A percentile compares a stretch with the other conserved stretches of the same genome.
These are phyloP conservation scores for Spirogloea muscicola DNA, from an alignment of 139 green algal species.

Conservation along the genomic window DNA sequence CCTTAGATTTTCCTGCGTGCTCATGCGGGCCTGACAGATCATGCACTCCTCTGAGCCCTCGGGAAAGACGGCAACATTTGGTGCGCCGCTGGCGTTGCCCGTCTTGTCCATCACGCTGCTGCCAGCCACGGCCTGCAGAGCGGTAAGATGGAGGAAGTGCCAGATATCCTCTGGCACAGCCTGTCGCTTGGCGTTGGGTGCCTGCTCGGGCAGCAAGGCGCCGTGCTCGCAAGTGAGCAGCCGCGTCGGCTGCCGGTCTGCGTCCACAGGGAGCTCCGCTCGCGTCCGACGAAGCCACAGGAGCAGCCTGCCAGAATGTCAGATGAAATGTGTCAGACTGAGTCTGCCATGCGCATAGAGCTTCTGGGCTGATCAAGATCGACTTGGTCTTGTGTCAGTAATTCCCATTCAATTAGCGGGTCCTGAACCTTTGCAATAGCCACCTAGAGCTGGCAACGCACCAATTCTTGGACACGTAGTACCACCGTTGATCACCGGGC, in stretches of 20 bases:
- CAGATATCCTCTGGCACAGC: conserved; percentile 6
- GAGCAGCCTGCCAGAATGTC: not conserved
- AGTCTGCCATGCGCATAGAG: not conserved
- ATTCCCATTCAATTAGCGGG: not conserved
- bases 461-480: conserved; percentile 33
- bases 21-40: conserved; percentile 24
- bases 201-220: conserved; percentile 12
- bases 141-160: conserved; percentile 13
- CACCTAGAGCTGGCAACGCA: conserved; percentile 11
- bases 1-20: conserved; percentile 10
- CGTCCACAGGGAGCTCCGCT: not conserved
- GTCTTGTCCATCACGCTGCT: not conserved
- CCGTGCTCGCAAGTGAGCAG: conserved; percentile 12
- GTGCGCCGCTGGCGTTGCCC: not conserved
- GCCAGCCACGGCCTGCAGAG: not conserved
- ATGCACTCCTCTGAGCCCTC: conserved; percentile 18
- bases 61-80: not conserved
- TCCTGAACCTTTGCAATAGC: not conserved
- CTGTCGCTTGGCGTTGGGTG: conserved; percentile 18
- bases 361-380: not conserved
- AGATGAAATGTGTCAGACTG: not conserved
- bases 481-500: too few relatives aligned
- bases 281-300: conserved; percentile 15
- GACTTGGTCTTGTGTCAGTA: not conserved
- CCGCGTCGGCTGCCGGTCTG: not conserved